Evolutionary conservation across 2,329 filamentous ascomycete genomes (phyloP), one percentile per base, ranked within the genome.

Genomic region (Stemphylium beticola): DNA sequence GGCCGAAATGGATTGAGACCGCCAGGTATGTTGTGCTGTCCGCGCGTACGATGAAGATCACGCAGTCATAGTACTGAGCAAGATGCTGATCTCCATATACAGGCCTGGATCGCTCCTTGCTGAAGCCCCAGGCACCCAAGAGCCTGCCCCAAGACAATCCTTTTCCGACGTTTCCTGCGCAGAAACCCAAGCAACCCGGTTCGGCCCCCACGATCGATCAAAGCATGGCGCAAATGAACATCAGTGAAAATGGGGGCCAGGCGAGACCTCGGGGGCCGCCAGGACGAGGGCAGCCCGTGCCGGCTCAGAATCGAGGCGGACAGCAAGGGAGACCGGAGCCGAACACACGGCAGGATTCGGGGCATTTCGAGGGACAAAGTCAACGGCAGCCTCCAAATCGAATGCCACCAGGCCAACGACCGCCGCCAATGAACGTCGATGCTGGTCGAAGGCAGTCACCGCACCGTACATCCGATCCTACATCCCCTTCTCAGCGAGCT

Each of bases 151-250:
- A 73, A 56, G 80, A 82, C 64, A 82, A 79, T 56, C 78, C 80
- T 0, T 82, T 82, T 49, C 80, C 80, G 6, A 70, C 73, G 0
- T 82, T 82, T 58, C 77, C 77, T 12, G 65, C 66, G 63, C 72
- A 65, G 53, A 71, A 54, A 41, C 56, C 41, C 14, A 56, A 55
- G 31, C 64, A 55, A 42, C 24, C 52, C 2, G 49, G 57, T 12
- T 34, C 53, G 18, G 57, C 55, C 26, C 65, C 64, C 18, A 61
- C 62, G 17, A 56, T 75, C 49, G 69, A 73, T 15, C 68, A 74
- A 40, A 66, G 65, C 22, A 75, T 76, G 72, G 64, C 74, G 36
- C 58, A 67, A 24, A 71, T 74, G 69, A 74, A 62, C 26, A 62
- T 76, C 43, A 65, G 57, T 12, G 65, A 69, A 14, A 50, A 57